Evolutionary conservation across 2,329 filamentous ascomycete species (phyloP).

Genomic region (Claviceps africana): DNA sequence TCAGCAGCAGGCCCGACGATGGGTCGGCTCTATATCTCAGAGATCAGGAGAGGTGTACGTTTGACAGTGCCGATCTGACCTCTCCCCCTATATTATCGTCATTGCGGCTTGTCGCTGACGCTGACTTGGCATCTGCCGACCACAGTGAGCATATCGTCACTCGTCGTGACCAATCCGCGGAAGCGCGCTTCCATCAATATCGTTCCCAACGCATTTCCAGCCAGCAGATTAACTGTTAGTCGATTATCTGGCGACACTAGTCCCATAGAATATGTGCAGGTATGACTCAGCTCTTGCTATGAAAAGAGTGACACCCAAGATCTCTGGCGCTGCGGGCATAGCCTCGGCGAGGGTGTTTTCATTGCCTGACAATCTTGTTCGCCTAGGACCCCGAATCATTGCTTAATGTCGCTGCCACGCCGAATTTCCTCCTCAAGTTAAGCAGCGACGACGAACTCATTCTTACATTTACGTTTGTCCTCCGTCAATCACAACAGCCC

Average conservation of each 20-base stretch:
- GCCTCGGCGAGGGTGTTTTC: background rate
- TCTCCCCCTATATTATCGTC: constrained; percentile 8
- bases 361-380: constrained; percentile 4
- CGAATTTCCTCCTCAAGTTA: constrained; percentile 74
- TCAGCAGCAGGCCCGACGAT: constrained; percentile 80
- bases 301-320: background rate
- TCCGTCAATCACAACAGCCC: constrained; percentile 39
- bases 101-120: constrained; percentile 2
- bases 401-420: constrained; percentile 30
- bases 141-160: constrained; percentile 72
- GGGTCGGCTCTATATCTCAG: constrained; percentile 67
- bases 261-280: constrained; percentile 85
- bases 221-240: constrained; percentile 59
- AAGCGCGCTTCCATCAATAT: constrained; percentile 66
- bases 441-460: constrained; percentile 82
- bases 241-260: constrained; percentile 59
- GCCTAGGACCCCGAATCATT: constrained; percentile 61
- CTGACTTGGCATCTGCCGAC: background rate
- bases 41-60: constrained; percentile 82
- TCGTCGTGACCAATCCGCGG: constrained; percentile 67
- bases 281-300: constrained; percentile 26
- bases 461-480: constrained; percentile 84
- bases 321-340: background rate
- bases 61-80: background rate
- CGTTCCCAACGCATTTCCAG: constrained; percentile 76